Percentiles rank a stretch among this genome's conserved stretches.
These are phyloP conservation scores for Candida maltosa DNA, from an alignment of 805 yeast genomes.

Conservation along the genomic window DNA sequence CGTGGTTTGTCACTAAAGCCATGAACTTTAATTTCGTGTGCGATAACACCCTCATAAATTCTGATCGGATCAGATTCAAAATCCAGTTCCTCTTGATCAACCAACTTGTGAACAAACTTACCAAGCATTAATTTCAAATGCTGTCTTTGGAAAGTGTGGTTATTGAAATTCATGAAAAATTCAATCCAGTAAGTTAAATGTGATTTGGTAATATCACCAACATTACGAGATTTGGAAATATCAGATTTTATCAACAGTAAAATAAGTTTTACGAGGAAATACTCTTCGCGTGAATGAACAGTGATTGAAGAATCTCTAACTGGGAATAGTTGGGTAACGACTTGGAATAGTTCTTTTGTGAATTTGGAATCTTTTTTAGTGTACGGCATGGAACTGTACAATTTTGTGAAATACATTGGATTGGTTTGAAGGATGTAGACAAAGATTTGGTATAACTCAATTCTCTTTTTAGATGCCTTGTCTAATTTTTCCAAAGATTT, in stretches of 20 bases:
- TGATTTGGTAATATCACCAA: slow-evolving; percentile 38
- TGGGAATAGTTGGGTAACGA: slow-evolving; percentile 27
- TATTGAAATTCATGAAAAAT: slow-evolving; percentile 40
- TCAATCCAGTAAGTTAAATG: slow-evolving; percentile 43
- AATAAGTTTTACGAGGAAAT: slow-evolving; percentile 58
- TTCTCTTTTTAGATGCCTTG: slow-evolving; percentile 45
- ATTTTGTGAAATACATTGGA: slow-evolving; percentile 62
- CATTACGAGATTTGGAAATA: slow-evolving; percentile 24
- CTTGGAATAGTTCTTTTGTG: slow-evolving; percentile 19
- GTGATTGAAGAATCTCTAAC: slow-evolving; percentile 24
- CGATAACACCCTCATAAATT: slow-evolving; percentile 44
- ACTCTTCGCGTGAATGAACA: slow-evolving; percentile 66
- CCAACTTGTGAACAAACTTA: slow-evolving; percentile 31
- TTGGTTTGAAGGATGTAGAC: slow-evolving; percentile 84
- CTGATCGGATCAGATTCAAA: slow-evolving; percentile 79
- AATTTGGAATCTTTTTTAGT: slow-evolving; percentile 20
- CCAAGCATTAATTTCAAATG: slow-evolving; percentile 41
- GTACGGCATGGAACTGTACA: slow-evolving; percentile 38
- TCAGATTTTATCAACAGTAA: slow-evolving; percentile 42
- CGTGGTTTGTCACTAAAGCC: slow-evolving; percentile 35
- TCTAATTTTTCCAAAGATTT: slow-evolving; percentile 29
- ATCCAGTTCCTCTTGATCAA: slow-evolving; percentile 50
- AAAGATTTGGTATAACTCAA: slow-evolving; percentile 71
- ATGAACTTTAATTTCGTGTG: slow-evolving; percentile 30
- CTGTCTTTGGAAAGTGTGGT: slow-evolving; percentile 47